phyloP scores from a whole-genome alignment of 495 filamentous ascomycete species.

The Alectoria sarmentosa region DNA sequence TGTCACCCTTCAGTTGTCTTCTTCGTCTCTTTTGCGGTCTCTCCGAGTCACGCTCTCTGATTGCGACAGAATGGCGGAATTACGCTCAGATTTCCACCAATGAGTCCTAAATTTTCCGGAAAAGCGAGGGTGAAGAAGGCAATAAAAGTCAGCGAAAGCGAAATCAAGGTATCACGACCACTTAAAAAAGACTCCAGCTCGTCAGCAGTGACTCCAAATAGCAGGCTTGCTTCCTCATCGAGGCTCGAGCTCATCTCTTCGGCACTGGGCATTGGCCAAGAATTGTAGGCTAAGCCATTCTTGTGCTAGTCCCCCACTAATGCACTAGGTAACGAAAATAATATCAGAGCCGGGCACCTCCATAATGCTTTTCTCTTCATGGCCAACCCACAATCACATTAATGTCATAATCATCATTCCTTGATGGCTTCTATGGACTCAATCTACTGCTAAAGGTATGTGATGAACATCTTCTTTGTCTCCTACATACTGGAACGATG shows the following conservation, averaged over 20 bases:
- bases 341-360: not conserved
- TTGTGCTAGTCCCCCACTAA: not conserved
- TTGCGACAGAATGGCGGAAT: conserved; percentile 17
- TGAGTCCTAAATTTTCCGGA: not conserved
- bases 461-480: conserved; percentile 14
- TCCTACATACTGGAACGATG: conserved; percentile 59
- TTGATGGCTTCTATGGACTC: not conserved
- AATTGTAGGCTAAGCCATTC: not conserved
- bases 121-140: not conserved
- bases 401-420: not conserved
- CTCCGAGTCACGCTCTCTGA: conserved; percentile 7
- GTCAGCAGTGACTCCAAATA: conserved; percentile 8
- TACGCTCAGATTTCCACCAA: conserved; percentile 1
- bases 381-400: not conserved
- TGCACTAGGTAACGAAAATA: not conserved
- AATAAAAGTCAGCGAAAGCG: not conserved
- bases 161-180: not conserved
- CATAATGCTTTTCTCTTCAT: not conserved
- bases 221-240: conserved; percentile 2
- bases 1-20: not conserved
- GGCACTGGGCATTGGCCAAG: conserved; percentile 1
- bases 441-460: conserved; percentile 11
- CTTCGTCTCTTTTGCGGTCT: conserved; percentile 1
- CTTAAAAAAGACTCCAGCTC: not conserved
- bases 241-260: conserved; percentile 9